These are phyloP conservation scores for Skeletonema menzelii DNA, from an alignment of 108 stramenopile genomes.

Conservation along the genomic window DNA sequence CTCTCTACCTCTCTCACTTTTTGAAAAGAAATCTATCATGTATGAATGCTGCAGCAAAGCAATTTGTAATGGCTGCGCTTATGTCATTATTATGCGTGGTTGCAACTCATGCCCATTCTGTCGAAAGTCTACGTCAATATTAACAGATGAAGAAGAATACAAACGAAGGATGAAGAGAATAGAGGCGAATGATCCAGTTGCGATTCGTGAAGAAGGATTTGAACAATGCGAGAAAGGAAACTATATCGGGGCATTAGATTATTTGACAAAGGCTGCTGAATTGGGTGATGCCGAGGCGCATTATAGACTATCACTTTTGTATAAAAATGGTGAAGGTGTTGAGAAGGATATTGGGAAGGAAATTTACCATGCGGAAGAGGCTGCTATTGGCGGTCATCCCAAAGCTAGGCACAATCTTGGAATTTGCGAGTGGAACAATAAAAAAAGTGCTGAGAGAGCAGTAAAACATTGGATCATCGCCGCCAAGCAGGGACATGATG, in stretches of 20 bases:
- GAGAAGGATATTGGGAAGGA: not conserved
- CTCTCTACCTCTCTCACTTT: not conserved
- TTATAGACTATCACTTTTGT: not conserved
- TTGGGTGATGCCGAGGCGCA: not conserved
- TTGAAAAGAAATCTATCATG: not conserved
- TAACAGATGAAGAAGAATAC: no score
- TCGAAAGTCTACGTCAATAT: no score
- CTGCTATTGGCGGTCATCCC: no score
- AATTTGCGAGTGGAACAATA: not conserved
- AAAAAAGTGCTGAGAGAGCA: no score
- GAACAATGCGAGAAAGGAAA: not conserved
- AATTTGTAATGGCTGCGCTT: no score
- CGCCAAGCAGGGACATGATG: not conserved
- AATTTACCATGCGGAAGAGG: no score
- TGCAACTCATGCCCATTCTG: no score
- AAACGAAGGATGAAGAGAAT: no score
- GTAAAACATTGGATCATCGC: no score
- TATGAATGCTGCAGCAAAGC: not conserved
- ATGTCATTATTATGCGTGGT: no score
- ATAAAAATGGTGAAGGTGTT: not conserved
- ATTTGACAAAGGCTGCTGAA: not conserved
- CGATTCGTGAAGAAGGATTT: not conserved
- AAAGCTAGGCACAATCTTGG: no score
- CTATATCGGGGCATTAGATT: not conserved
- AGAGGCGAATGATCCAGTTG: constrained; percentile 2